These are phyloP conservation scores for Torrubiella hemipterigena DNA, from an alignment of 2,329 filamentous ascomycete genomes.

Conservation along the genomic window DNA sequence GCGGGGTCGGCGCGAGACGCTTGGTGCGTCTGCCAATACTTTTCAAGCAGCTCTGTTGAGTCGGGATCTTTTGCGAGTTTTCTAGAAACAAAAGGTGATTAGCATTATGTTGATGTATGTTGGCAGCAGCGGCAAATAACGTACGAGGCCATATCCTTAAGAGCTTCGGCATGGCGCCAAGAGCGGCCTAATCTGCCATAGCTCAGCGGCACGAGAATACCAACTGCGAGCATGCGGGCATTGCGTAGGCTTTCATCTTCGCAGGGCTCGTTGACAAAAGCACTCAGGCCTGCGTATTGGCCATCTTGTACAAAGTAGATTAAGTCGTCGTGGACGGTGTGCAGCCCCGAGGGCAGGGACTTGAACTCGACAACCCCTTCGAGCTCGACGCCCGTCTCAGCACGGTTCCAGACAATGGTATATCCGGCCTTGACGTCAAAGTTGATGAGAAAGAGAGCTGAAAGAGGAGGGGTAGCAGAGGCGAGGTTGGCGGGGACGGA, in stretches of 20 bases:
- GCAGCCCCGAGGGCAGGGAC: constrained; percentile 83
- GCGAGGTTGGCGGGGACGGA: constrained; percentile 17
- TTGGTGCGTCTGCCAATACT: constrained; percentile 60
- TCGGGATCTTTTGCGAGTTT: constrained; percentile 53
- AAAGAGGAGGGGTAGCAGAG: constrained; percentile 43
- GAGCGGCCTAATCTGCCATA: constrained; percentile 75
- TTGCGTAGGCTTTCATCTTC: constrained; percentile 67
- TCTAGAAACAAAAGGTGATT: constrained; percentile 17
- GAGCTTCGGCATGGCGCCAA: constrained; percentile 71
- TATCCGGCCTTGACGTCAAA: constrained; percentile 90
- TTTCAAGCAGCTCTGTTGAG: constrained; percentile 52
- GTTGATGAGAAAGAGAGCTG: constrained; percentile 76
- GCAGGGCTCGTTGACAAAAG: constrained; percentile 76
- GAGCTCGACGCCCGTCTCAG: constrained; percentile 56
- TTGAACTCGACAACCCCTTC: constrained; percentile 93
- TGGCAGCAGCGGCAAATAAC: constrained; percentile 10
- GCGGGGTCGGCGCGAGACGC: constrained; percentile 12
- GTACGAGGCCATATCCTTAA: constrained; percentile 66
- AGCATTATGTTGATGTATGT: constrained; percentile 9
- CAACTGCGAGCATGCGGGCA: constrained; percentile 87
- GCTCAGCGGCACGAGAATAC: constrained; percentile 74
- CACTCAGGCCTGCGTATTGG: constrained; percentile 75
- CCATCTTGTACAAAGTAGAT: constrained; percentile 85
- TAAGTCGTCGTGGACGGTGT: constrained; percentile 78
- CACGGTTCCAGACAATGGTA: constrained; percentile 80